Evolutionary conservation across 768 basidiomycete species (phyloP).

Genomic region (Inosperma sp.): DNA sequence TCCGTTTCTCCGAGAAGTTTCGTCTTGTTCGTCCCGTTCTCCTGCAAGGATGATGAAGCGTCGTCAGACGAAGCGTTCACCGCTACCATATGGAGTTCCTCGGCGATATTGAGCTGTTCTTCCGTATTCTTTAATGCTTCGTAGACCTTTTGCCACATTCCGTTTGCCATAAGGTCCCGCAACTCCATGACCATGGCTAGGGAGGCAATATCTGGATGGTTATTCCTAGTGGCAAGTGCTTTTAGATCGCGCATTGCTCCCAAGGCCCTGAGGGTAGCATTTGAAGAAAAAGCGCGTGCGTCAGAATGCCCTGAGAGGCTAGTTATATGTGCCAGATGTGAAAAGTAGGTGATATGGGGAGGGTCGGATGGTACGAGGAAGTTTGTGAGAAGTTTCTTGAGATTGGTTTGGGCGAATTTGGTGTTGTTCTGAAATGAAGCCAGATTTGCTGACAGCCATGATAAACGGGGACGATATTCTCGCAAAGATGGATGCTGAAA

Average conservation of each 20-base stretch:
- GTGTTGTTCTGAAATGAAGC: conserved; percentile 45
- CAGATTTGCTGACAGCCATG: conserved; percentile 58
- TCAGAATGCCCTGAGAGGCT: conserved; percentile 21
- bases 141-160: conserved; percentile 49
- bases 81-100: conserved; percentile 10
- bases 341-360: conserved; percentile 48
- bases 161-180: conserved; percentile 49
- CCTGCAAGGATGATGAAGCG: no score
- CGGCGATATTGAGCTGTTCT: conserved; percentile 40
- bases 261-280: conserved; percentile 23
- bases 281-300: conserved; percentile 4
- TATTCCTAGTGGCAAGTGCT: conserved; percentile 21
- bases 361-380: conserved; percentile 46
- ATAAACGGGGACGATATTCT: conserved; percentile 54
- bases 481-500: conserved; percentile 61
- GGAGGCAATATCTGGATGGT: conserved; percentile 42
- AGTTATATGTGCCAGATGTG: conserved; percentile 53
- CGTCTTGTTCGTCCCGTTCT: neutral
- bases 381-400: conserved; percentile 48
- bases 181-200: conserved; percentile 55
- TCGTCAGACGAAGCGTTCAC: neutral
- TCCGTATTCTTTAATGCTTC: conserved; percentile 49
- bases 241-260: conserved; percentile 35
- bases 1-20: neutral
- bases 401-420: conserved; percentile 56